Conservation (phyloP, 805 yeast genomes). For the Sporopachydermia lactativora region DNA sequence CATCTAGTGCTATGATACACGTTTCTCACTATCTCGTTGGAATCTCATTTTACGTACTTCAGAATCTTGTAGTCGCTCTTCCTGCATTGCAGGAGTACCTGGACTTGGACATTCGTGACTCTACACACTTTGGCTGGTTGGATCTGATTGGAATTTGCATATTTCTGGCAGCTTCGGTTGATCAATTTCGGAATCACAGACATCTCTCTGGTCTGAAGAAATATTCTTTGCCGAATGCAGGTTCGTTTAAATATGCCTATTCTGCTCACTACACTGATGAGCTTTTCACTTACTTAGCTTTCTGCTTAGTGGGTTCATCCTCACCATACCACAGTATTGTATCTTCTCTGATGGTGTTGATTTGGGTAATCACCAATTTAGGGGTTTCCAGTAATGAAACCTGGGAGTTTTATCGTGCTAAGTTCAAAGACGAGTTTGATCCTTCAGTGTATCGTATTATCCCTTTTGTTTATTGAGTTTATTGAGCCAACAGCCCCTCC, state of each 20-base stretch:
- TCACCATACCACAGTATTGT: not conserved
- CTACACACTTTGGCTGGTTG: too few relatives aligned
- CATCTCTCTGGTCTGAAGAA: conserved; percentile 36
- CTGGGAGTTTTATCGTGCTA: conserved; percentile 25
- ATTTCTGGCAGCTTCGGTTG: conserved; percentile 24
- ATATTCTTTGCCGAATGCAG: conserved; percentile 34
- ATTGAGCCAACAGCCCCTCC: too few relatives aligned
- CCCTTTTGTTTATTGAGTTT: conserved; percentile 8
- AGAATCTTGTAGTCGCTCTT: conserved; percentile 5
- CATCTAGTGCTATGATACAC: conserved; percentile 34
- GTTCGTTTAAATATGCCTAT: conserved; percentile 27
- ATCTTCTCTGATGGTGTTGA: too few relatives aligned
- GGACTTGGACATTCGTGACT: not conserved
- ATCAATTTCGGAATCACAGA: conserved; percentile 34
- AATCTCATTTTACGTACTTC: conserved; percentile 27
- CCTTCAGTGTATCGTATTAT: conserved; percentile 8
- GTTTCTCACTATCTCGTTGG: conserved; percentile 48
- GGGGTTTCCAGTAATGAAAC: conserved; percentile 36
- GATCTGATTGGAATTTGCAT: conserved; percentile 8
- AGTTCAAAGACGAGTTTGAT: conserved; percentile 9
- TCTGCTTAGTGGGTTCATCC: conserved; percentile 4
- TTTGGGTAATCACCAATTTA: conserved; percentile 28
- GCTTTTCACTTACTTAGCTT: conserved; percentile 29
- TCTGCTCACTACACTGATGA: conserved; percentile 59
- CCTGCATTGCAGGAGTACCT: conserved; percentile 3